phyloP scores from a whole-genome alignment of 768 basidiomycete genomes.

The Dioszegia aurantiaca region DNA sequence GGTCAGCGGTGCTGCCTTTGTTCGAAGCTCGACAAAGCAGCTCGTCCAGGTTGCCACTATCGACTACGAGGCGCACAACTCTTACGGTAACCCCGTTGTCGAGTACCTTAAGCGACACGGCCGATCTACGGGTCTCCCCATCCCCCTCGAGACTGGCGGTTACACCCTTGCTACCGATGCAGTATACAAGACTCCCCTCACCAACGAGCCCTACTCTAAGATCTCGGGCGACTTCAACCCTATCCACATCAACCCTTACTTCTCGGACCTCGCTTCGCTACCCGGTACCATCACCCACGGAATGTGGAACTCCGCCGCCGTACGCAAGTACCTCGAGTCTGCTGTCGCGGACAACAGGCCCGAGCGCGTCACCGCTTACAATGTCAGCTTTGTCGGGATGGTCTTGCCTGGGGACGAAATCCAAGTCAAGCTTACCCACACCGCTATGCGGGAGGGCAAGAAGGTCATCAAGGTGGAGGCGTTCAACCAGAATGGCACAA shows the following conservation, averaged over 20 bases:
- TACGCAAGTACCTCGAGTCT: slow-evolving; percentile 85
- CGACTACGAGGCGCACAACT: slow-evolving; percentile 79
- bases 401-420: slow-evolving; percentile 86
- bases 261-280: slow-evolving; percentile 85
- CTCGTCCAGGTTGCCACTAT: slow-evolving; percentile 85
- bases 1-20: slow-evolving; percentile 79
- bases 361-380: slow-evolving; percentile 85
- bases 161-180: slow-evolving; percentile 73
- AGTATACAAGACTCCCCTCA: slow-evolving; percentile 81
- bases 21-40: slow-evolving; percentile 81
- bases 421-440: slow-evolving; percentile 79
- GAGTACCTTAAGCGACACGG: slow-evolving; percentile 93
- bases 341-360: slow-evolving; percentile 90
- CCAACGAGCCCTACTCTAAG: slow-evolving; percentile 22
- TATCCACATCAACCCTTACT: slow-evolving; percentile 98
- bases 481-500: slow-evolving; percentile 77
- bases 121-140: slow-evolving; percentile 67
- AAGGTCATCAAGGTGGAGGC: slow-evolving; percentile 88
- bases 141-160: slow-evolving; percentile 77
- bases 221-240: slow-evolving; percentile 98
- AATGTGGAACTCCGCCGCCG: slow-evolving; percentile 93
- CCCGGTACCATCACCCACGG: slow-evolving; percentile 98
- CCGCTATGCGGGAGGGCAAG: slow-evolving; percentile 87
- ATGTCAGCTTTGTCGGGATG: slow-evolving; percentile 96
- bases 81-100: slow-evolving; percentile 87